Evolutionary conservation across 345 rosid genomes (phyloP), one percentile per base, ranked within the genome.

Genomic region (Triadica sebifera): DNA sequence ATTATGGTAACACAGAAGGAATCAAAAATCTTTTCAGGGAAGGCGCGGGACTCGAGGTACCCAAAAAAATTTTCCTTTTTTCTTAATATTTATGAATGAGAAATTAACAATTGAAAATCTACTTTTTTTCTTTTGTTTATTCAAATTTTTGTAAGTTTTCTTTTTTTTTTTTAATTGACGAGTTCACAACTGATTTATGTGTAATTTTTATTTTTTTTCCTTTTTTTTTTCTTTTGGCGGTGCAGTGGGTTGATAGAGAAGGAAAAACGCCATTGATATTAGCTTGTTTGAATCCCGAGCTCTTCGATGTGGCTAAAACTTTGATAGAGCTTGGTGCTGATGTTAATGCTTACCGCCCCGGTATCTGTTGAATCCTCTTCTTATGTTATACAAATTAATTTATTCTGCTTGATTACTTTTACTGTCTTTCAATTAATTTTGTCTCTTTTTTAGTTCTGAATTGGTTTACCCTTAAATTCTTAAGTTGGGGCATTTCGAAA

Each of bases 1-100:
- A 73, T 76, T 84, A 85, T 47, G 96, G 93, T 41, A 93, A 91
- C 79, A 24, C 67, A 2, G 96, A 91, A 80, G 96, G 94, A 74
- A 93, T 93, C 86, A 91, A 89, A 85, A 37, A 84, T 68, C 98
- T 95, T 58, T 25, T 77, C 82, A 72, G 87, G 29, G 92, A 93
- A 4, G 98, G 99, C 76, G 99, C 96, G 0, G 86, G 92, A 69
- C 94, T 95, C 25, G 99, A 95, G 99, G 99, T 93, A 8, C n/a
- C 46, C 0, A 64, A n/a, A n/a, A n/a, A n/a, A n/a, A n/a, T n/a
- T n/a, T n/a, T n/a, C n/a, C n/a, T n/a, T n/a, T n/a, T n/a, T n/a
- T n/a, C n/a, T n/a, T n/a, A n/a, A n/a, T n/a, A n/a, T n/a, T n/a
- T n/a, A n/a, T n/a, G n/a, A n/a, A n/a, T n/a, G 62, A 24, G 0